phyloP scores from a whole-genome alignment of 2,329 filamentous ascomycete species.

The Xylariaceae sp. region DNA sequence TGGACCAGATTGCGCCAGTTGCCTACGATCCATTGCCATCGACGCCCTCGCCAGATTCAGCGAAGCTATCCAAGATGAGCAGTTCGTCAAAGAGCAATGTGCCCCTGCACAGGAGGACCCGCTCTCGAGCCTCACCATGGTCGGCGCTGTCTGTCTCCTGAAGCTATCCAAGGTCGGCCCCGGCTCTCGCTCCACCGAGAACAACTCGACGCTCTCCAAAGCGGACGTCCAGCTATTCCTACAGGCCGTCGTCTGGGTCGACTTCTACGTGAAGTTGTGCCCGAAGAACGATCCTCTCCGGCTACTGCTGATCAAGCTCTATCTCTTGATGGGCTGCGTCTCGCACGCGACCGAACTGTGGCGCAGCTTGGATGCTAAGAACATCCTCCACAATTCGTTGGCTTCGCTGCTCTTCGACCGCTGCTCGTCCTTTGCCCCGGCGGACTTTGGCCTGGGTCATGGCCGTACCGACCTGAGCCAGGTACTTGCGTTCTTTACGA shows the following conservation, averaged over 20 bases:
- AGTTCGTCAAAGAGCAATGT: neutral
- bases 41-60: conserved; percentile 15
- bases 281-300: conserved; percentile 40
- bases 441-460: conserved; percentile 24
- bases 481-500: conserved; percentile 37
- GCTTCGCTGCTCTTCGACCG: conserved; percentile 49
- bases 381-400: conserved; percentile 50
- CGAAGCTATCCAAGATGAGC: conserved; percentile 8
- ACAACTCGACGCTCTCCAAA: conserved; percentile 13
- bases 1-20: conserved; percentile 12
- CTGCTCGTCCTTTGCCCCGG: conserved; percentile 43
- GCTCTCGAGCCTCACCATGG: conserved; percentile 15
- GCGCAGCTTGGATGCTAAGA: conserved; percentile 46
- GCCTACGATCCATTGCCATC: conserved; percentile 14
- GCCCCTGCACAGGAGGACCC: conserved; percentile 14
- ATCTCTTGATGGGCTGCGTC: conserved; percentile 42
- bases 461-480: conserved; percentile 26
- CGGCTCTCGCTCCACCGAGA: conserved; percentile 1
- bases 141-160: conserved; percentile 21
- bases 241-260: conserved; percentile 42
- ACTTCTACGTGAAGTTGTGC: conserved; percentile 36
- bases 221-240: conserved; percentile 30
- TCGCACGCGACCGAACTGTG: conserved; percentile 40
- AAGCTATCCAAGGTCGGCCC: conserved; percentile 15
- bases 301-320: conserved; percentile 44